A percentile compares a stretch with the other conserved stretches of the same genome.
Evolutionary conservation across 2,329 filamentous ascomycete genomes (phyloP).

Genomic region (Chrysoporthe cubensis): DNA sequence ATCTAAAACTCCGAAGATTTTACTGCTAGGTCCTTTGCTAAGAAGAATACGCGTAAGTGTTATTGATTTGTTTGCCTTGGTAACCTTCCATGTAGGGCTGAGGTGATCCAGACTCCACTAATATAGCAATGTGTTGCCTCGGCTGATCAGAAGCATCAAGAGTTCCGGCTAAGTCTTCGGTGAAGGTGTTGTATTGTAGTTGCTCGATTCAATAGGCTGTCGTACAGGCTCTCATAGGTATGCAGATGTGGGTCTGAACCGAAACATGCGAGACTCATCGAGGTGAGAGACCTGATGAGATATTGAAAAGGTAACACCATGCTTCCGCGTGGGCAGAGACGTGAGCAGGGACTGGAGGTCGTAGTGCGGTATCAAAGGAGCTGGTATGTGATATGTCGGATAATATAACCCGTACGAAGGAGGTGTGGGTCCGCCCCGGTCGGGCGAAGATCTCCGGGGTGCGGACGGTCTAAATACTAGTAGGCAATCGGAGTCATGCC

Average conservation of each 20-base stretch:
- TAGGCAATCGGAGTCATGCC: not conserved
- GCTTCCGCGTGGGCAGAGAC: not conserved
- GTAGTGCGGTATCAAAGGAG: not conserved
- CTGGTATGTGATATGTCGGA: not conserved
- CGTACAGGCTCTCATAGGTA: not conserved
- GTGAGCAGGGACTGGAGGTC: not conserved
- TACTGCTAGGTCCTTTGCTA: not conserved
- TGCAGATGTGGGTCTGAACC: not conserved
- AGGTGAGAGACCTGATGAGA: not conserved
- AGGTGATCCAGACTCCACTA: not conserved
- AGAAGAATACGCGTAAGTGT: constrained; percentile 4
- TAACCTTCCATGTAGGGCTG: constrained; percentile 22
- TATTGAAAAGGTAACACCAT: not conserved
- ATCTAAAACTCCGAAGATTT: not conserved
- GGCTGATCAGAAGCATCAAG: not conserved
- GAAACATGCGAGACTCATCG: not conserved
- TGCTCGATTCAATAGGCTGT: not conserved
- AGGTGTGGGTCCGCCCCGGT: not conserved
- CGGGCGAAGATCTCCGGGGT: not conserved
- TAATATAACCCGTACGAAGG: not conserved
- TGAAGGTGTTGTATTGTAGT: not conserved
- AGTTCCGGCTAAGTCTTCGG: not conserved
- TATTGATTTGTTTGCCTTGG: not conserved
- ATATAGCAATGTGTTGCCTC: not conserved
- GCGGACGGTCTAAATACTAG: not conserved